These are phyloP conservation scores for Acer saccharum DNA, from an alignment of 345 rosid genomes.

Conservation along the genomic window DNA sequence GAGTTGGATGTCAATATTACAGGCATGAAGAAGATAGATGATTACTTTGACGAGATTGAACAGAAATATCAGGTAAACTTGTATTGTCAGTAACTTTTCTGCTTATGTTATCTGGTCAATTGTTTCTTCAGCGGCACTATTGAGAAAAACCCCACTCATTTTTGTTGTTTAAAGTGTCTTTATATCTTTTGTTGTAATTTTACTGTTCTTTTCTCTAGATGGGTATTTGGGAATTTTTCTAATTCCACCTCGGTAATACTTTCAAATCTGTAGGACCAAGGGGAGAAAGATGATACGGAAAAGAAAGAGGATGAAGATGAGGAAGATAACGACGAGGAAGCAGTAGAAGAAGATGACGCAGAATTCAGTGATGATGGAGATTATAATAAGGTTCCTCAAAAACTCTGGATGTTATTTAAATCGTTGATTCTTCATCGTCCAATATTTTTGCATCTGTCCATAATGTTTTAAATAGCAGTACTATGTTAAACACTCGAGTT, in stretches of 20 bases:
- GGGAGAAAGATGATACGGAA: conserved; percentile 41
- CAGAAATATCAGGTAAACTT: conserved; percentile 39
- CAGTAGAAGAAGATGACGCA: conserved; percentile 32
- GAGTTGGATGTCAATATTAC: conserved; percentile 21
- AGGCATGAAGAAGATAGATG: conserved; percentile 41
- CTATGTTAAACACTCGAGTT: neutral
- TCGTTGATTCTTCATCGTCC: neutral
- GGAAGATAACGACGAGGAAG: conserved; percentile 37
- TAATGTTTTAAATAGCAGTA: neutral
- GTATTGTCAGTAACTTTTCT: neutral
- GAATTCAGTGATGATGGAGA: conserved; percentile 53
- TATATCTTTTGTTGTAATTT: neutral
- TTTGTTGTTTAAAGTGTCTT: neutral
- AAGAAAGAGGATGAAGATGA: conserved; percentile 39
- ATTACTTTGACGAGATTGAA: conserved; percentile 50
- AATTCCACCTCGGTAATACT: neutral
- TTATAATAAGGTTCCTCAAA: conserved; percentile 46
- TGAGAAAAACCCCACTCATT: neutral
- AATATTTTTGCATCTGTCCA: no score
- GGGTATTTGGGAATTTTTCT: neutral
- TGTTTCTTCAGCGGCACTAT: neutral
- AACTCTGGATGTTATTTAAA: neutral
- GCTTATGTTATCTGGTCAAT: neutral
- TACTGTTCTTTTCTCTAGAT: neutral
- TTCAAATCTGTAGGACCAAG: conserved; percentile 32